Percentiles rank a stretch among this genome's conserved stretches.
Evolutionary conservation across 495 filamentous ascomycete species (phyloP).

Genomic region (Xylaria venustula): DNA sequence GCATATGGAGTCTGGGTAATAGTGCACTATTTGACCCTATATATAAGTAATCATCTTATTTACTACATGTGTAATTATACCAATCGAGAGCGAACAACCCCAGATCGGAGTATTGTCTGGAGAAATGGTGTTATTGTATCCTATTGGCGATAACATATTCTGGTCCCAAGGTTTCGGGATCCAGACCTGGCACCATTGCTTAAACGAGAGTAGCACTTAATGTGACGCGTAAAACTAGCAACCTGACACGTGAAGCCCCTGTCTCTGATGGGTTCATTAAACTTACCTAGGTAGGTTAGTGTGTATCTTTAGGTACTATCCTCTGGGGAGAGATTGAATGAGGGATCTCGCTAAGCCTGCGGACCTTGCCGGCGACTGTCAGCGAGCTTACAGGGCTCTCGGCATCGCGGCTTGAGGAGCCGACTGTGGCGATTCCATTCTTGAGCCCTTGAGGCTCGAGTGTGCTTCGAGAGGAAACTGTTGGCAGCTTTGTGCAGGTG

Average conservation of each 20-base stretch:
- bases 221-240: background rate
- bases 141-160: background rate
- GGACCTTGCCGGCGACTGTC: background rate
- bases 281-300: background rate
- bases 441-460: background rate
- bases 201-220: background rate
- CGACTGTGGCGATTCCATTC: background rate
- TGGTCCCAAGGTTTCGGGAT: background rate
- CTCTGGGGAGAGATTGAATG: background rate
- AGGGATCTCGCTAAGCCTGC: background rate
- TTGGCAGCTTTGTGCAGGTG: background rate
- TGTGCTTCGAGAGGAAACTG: background rate
- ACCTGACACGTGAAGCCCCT: background rate
- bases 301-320: background rate
- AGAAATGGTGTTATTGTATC: too few species aligned
- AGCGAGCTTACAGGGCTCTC: background rate
- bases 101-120: too few species aligned
- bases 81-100: too few species aligned
- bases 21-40: too few species aligned
- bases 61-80: too few species aligned
- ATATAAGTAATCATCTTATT: too few species aligned
- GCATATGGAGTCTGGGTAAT: too few species aligned
- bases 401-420: slow-evolving; percentile 4
- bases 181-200: background rate
- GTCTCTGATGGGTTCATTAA: background rate